Evolutionary conservation across 768 basidiomycete genomes (phyloP), one percentile per base, ranked within the genome.

Genomic region (Lyophyllum atratum): DNA sequence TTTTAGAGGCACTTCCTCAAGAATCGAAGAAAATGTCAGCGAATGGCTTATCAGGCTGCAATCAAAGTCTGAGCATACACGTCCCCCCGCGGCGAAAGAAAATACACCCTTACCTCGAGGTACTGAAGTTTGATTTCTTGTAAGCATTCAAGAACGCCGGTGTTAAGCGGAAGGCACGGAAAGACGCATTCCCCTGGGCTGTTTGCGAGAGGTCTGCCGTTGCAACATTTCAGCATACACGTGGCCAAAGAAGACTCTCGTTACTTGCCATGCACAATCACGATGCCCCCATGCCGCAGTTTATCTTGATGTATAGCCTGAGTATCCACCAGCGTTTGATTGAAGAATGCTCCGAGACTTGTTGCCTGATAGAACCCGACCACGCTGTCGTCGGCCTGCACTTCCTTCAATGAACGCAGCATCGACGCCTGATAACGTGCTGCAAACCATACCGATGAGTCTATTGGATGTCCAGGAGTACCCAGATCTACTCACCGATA

Each of bases 311-410:
- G 92, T 62, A 92, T 83, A 47, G 89, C 89, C 70, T 92, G 91
- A 8, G 89, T 87, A 63, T 95, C 91, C 46, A 94, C 79, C 48
- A 94, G 70, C 8, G 83, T 80, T 69, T 92, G 91, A 67, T 85
- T 91, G 72, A 89, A 90, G 70, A 94, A 93, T 4, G 92, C 90
- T 42, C 92, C 92, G 37, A 93, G 80, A 9, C 86, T 85, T 25
- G 89, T 93, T 43, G 91, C 90, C 68, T 96, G 93, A 76, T 98
- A 98, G 72, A 96, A 93, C 37, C 95, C 95, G 54, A 97, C 89
- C 31, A 95, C 85, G 61, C 87, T 93, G 73, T 96, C 93, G 66
- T 95, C 93, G 34, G 87, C 85, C 66, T 92, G 89, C 53, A 95
- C 94, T 70, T 95, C 93, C 68, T 92, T 91, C 67, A 98, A 78